phyloP scores from a whole-genome alignment of 345 rosid species.

The Lagerstroemia speciosa region DNA sequence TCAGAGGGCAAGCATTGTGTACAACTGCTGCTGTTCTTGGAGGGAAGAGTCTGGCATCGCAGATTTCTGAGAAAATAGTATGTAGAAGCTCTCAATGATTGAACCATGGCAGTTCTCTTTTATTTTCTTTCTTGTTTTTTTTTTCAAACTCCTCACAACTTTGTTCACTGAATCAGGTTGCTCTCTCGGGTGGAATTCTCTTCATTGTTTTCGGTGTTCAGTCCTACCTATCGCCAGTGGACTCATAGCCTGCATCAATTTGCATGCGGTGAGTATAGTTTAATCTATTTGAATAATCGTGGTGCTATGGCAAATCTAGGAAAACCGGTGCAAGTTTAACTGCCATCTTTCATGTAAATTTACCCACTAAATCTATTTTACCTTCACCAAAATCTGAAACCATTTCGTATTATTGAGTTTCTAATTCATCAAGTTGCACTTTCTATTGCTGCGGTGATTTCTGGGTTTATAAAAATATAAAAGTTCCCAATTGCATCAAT shows the following conservation, averaged over 20 bases:
- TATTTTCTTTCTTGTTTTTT: neutral
- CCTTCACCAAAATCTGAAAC: neutral
- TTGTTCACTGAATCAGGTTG: slow-evolving; percentile 46
- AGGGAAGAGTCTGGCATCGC: slow-evolving; percentile 94
- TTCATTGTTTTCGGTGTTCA: slow-evolving; percentile 84
- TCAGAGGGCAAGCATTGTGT: slow-evolving; percentile 85
- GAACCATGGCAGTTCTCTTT: neutral
- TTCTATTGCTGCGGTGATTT: too few species aligned
- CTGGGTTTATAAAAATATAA: too few species aligned
- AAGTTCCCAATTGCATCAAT: too few species aligned
- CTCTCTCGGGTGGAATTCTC: slow-evolving; percentile 78
- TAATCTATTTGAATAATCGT: neutral
- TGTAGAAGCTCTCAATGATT: neutral
- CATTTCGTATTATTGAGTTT: too few species aligned
- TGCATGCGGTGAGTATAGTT: neutral
- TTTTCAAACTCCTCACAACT: neutral
- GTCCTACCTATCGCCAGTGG: slow-evolving; percentile 54
- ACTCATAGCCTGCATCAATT: slow-evolving; percentile 2
- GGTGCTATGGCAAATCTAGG: neutral
- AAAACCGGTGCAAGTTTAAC: neutral
- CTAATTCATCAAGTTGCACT: too few species aligned
- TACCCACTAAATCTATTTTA: neutral
- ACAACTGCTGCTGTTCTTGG: slow-evolving; percentile 90
- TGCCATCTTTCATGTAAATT: neutral
- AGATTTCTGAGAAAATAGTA: slow-evolving; percentile 86